Evolutionary conservation across 2,329 filamentous ascomycete species (phyloP).

Genomic region (Verticillium isaacii): DNA sequence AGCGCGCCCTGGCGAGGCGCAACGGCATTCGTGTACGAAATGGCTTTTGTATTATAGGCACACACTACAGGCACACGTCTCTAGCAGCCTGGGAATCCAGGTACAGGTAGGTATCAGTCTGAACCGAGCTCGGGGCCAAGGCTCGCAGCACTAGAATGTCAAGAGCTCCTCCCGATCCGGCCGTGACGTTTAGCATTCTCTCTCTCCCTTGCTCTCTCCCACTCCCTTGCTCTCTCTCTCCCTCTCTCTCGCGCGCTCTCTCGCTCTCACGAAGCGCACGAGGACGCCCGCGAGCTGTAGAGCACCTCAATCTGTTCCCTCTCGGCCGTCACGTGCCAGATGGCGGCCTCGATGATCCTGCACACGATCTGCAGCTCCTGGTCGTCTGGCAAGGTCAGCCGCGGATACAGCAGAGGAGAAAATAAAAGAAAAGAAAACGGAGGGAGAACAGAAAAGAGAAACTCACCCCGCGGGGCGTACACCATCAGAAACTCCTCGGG

Average conservation of each 20-base stretch:
- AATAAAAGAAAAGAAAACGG: not conserved
- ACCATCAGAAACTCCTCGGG: conserved; percentile 75
- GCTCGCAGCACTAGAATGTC: no score
- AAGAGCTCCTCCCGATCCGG: no score
- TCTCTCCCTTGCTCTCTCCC: no score
- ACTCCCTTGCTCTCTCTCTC: no score
- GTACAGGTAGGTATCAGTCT: not conserved
- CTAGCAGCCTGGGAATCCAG: not conserved
- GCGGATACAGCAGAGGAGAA: not conserved
- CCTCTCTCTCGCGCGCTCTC: no score
- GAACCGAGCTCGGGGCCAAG: not conserved
- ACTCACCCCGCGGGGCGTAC: conserved; percentile 65
- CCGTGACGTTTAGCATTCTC: no score
- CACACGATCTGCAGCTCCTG: conserved; percentile 64
- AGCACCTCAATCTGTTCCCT: conserved; percentile 29
- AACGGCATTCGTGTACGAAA: not conserved
- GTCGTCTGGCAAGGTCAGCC: conserved; percentile 35
- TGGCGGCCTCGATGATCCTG: conserved; percentile 67
- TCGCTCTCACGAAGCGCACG: not conserved
- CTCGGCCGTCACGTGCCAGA: conserved; percentile 58
- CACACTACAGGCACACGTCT: not conserved
- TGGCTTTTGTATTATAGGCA: not conserved
- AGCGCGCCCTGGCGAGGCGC: no score
- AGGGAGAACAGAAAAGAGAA: conserved; percentile 1
- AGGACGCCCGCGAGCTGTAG: not conserved